Percentiles rank a stretch among this genome's conserved stretches.
phyloP scores from a whole-genome alignment of 768 basidiomycete species.

The Lentinula edodes region DNA sequence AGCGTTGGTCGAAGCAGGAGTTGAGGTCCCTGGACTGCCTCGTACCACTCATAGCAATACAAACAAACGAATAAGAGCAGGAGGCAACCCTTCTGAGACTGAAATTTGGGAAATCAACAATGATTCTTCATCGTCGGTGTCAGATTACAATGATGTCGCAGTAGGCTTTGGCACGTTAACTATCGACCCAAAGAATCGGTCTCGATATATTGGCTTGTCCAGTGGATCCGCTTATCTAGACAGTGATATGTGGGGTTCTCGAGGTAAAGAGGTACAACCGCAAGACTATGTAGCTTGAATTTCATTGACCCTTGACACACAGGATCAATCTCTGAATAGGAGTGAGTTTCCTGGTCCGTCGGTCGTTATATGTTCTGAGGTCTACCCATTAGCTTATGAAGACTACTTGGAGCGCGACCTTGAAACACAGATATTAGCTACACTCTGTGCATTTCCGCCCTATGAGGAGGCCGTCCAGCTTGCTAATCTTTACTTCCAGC shows the following conservation, averaged over 20 bases:
- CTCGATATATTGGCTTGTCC: slow-evolving; percentile 18
- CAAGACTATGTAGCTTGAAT: not conserved
- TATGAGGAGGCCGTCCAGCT: slow-evolving; percentile 16
- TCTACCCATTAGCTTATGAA: not conserved
- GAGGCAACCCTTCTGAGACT: not conserved
- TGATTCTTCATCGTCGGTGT: not conserved
- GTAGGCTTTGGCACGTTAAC: slow-evolving; percentile 19
- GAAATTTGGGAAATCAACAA: not conserved
- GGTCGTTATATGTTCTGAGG: not conserved
- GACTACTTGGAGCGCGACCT: not conserved
- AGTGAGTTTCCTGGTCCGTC: not conserved
- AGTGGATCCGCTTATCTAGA: slow-evolving; percentile 18
- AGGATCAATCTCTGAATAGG: not conserved
- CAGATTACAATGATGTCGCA: slow-evolving; percentile 13
- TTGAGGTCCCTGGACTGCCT: slow-evolving; percentile 7
- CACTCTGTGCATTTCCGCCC: slow-evolving; percentile 12
- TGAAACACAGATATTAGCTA: slow-evolving; percentile 10
- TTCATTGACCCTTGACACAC: not conserved
- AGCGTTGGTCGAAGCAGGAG: slow-evolving; percentile 13
- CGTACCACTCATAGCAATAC: not conserved
- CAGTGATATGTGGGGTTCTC: slow-evolving; percentile 14
- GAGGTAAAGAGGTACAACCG: not conserved
- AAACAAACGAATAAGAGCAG: slow-evolving; percentile 6
- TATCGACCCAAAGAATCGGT: slow-evolving; percentile 19
- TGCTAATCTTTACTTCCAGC: slow-evolving; percentile 12